Evolutionary conservation across 83 land plant genomes (phyloP), one percentile per base, ranked within the genome.

Genomic region (Thuja plicata): DNA sequence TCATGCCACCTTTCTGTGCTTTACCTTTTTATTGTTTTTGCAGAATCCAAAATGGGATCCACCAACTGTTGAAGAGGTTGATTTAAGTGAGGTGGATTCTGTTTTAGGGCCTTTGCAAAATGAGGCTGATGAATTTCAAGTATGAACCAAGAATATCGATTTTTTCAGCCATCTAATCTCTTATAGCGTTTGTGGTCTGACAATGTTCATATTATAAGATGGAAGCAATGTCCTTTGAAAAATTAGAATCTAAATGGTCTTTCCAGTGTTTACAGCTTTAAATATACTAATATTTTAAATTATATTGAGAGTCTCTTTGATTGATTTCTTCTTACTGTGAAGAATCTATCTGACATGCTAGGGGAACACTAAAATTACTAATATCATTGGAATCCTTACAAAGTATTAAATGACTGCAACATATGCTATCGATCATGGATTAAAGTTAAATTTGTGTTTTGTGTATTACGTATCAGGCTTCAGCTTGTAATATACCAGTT

Each of bases 31-130:
- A 38, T 37, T 88, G 55, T 60, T 30, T 62, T 73, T 38, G 89
- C 92, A 95, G 96, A 93, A 95, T 38, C 96, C 94, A 35, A 93
- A 92, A 55, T 95, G 96, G 96, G 89, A 89, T 16, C 96, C 96
- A 1, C 21, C 94, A 81, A 88, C 78, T 17, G 57, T 95, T 79
- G 96, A 92, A 60, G 93, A 95, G 76, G 94, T 95, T 19, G 87
- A 93, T 84, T 34, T 70, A 40, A 78, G 38, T 27, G 94, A 95
- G 86, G 92, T 95, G 70, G 93, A 92, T 3, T 84, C 92, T 32
- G 43, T 93, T 24, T 93, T 93, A 89, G 93, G 88, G 83, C 94
- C 94, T 60, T 88, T 95, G 38, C 71, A 89, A 57, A 62, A 91
- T 34, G 92, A 78, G 71, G 46, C 34, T 78, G 91, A 86, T 54